Percentiles rank a stretch among this genome's conserved stretches.
Evolutionary conservation across 495 filamentous ascomycete genomes (phyloP).

Genomic region (Podospora pseudocomata): DNA sequence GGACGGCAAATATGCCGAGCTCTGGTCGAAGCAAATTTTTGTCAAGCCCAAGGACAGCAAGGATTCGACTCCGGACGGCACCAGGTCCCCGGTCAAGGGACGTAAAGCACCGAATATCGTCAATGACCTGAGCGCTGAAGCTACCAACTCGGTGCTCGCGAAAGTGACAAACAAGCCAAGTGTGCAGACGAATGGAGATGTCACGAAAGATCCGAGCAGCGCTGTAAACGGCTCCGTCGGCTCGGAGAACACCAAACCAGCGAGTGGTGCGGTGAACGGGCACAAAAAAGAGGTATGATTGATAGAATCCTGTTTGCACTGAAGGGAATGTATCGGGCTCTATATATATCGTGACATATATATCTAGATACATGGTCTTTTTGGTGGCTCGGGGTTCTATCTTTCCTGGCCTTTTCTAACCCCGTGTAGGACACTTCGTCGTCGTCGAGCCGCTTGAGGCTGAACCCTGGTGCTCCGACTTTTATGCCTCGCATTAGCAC

Average conservation of each 20-base stretch:
- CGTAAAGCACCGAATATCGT: conserved; percentile 35
- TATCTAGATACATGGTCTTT: conserved; percentile 29
- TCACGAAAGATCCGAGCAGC: conserved; percentile 7
- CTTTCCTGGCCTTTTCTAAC: conserved; percentile 30
- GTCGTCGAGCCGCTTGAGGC: conserved; percentile 29
- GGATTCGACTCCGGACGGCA: conserved; percentile 25
- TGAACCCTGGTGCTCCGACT: conserved; percentile 54
- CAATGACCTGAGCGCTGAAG: conserved; percentile 39
- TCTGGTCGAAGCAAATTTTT: conserved; percentile 60
- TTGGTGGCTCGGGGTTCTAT: conserved; percentile 37
- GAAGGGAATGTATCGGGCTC: background rate
- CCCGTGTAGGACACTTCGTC: conserved; percentile 28
- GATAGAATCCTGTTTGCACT: conserved; percentile 19
- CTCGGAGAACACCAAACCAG: conserved; percentile 21
- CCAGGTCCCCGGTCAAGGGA: conserved; percentile 24
- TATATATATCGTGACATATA: background rate
- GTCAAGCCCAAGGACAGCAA: conserved; percentile 45
- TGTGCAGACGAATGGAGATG: conserved; percentile 6
- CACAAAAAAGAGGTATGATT: conserved; percentile 47
- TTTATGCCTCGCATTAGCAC: conserved; percentile 46
- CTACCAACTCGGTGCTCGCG: conserved; percentile 33
- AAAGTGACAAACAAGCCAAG: conserved; percentile 30
- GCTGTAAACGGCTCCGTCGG: conserved; percentile 9
- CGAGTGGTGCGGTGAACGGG: conserved; percentile 10
- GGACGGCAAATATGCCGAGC: conserved; percentile 57